Evolutionary conservation across 306 rosid genomes (phyloP).

Genomic region (Castanea sativa): DNA sequence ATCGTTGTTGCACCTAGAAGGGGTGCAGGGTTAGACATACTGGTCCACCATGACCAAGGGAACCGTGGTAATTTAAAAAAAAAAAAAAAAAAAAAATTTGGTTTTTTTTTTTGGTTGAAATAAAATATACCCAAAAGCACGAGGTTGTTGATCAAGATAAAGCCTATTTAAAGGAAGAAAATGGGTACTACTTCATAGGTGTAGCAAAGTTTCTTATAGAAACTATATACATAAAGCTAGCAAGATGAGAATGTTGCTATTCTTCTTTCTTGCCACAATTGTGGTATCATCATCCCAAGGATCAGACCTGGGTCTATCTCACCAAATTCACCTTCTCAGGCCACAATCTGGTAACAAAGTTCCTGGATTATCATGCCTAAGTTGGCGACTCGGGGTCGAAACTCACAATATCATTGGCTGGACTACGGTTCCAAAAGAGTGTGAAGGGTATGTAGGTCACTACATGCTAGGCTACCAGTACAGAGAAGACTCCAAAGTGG

Average conservation of each 20-base stretch:
- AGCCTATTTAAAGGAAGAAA: conserved; percentile 4
- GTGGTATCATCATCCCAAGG: conserved; percentile 15
- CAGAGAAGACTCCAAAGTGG: conserved; percentile 38
- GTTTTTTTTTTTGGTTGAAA: too few species aligned
- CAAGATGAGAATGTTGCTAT: not conserved
- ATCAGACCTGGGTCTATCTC: not conserved
- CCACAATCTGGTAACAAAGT: conserved; percentile 18
- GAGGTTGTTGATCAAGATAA: not conserved
- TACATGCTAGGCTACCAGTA: conserved; percentile 44
- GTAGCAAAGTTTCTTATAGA: not conserved
- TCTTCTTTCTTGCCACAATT: conserved; percentile 19
- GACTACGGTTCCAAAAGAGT: conserved; percentile 35
- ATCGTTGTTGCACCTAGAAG: not conserved
- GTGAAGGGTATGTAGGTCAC: conserved; percentile 44
- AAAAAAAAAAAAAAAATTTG: not conserved
- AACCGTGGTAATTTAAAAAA: not conserved
- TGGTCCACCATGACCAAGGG: not conserved
- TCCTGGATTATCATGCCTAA: conserved; percentile 30
- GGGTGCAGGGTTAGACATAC: not conserved
- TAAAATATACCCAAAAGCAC: too few species aligned
- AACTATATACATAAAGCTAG: not conserved
- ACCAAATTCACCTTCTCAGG: conserved; percentile 38
- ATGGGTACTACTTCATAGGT: not conserved
- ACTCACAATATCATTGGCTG: conserved; percentile 40
- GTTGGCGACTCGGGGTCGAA: conserved; percentile 69